These are phyloP conservation scores for Albophoma yamanashiensis DNA, from an alignment of 2,329 filamentous ascomycete genomes.

Conservation along the genomic window DNA sequence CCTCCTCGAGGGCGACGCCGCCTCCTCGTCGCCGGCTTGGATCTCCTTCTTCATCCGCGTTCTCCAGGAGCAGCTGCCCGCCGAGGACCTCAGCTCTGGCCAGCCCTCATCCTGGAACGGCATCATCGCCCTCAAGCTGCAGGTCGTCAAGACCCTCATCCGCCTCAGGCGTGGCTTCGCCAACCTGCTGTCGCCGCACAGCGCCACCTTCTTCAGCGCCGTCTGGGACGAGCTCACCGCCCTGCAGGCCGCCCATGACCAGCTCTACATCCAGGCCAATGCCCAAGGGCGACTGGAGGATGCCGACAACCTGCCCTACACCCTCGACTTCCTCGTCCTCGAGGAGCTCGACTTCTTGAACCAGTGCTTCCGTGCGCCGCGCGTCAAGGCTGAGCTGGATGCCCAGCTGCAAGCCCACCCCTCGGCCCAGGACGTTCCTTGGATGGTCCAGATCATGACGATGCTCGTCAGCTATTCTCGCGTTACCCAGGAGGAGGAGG, in stretches of 20 bases:
- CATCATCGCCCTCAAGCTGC: slow-evolving; percentile 76
- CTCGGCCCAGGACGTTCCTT: slow-evolving; percentile 54
- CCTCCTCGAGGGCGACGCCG: slow-evolving; percentile 39
- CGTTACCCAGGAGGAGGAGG: slow-evolving; percentile 87
- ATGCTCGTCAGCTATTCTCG: slow-evolving; percentile 77
- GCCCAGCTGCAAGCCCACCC: slow-evolving; percentile 56
- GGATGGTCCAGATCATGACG: slow-evolving; percentile 82
- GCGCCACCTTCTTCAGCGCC: slow-evolving; percentile 69
- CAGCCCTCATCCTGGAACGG: slow-evolving; percentile 67
- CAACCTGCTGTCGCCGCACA: slow-evolving; percentile 70
- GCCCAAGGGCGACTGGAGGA: slow-evolving; percentile 84
- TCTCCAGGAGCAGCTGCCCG: slow-evolving; percentile 65
- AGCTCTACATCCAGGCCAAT: slow-evolving; percentile 78
- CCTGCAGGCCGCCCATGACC: slow-evolving; percentile 62
- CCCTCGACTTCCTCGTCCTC: slow-evolving; percentile 82
- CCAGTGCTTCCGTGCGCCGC: slow-evolving; percentile 76
- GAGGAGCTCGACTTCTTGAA: slow-evolving; percentile 95
- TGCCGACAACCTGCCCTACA: slow-evolving; percentile 84
- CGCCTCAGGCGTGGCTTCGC: slow-evolving; percentile 81
- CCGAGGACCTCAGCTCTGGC: slow-evolving; percentile 36
- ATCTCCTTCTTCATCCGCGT: slow-evolving; percentile 78
- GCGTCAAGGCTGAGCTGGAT: slow-evolving; percentile 82
- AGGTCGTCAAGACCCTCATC: slow-evolving; percentile 88
- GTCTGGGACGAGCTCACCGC: slow-evolving; percentile 81
- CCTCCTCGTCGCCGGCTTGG: slow-evolving; percentile 46